phyloP scores from a whole-genome alignment of 176 grass and related monocot genomes.

The Alloteropsis semialata region DNA sequence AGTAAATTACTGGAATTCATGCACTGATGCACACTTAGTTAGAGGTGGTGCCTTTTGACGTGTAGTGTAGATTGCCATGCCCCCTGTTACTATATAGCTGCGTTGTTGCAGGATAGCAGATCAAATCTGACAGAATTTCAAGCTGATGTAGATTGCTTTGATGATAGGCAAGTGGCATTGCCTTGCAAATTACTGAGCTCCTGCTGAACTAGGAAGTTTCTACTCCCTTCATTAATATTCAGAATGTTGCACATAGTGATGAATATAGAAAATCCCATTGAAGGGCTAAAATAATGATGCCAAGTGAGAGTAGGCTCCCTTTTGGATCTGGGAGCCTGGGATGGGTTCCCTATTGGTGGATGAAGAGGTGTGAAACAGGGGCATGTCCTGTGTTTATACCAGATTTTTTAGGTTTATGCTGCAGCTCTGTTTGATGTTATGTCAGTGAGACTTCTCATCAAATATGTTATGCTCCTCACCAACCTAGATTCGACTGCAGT shows the following conservation, averaged over 20 bases:
- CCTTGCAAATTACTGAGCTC: constrained; percentile 1
- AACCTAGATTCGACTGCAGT: background rate
- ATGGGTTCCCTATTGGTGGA: background rate
- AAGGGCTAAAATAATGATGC: background rate
- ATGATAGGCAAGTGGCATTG: no score
- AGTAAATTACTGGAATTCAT: background rate
- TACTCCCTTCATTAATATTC: background rate
- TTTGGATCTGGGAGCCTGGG: background rate
- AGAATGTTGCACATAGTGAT: background rate
- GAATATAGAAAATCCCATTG: background rate
- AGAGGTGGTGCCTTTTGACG: no score
- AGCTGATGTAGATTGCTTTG: background rate
- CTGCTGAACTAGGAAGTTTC: constrained; percentile 82
- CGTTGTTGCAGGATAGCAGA: background rate
- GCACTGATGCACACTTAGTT: background rate
- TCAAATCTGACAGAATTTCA: background rate
- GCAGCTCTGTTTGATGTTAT: constrained; percentile 6
- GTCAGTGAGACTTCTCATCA: background rate
- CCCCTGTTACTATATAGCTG: no score
- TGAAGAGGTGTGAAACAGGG: background rate
- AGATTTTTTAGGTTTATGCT: background rate
- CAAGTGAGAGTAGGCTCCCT: background rate
- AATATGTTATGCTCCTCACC: background rate
- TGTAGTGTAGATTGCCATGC: background rate
- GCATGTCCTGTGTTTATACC: background rate